These are phyloP conservation scores for Fonsecaea monophora DNA, from an alignment of 2,329 filamentous ascomycete species.

Conservation along the genomic window DNA sequence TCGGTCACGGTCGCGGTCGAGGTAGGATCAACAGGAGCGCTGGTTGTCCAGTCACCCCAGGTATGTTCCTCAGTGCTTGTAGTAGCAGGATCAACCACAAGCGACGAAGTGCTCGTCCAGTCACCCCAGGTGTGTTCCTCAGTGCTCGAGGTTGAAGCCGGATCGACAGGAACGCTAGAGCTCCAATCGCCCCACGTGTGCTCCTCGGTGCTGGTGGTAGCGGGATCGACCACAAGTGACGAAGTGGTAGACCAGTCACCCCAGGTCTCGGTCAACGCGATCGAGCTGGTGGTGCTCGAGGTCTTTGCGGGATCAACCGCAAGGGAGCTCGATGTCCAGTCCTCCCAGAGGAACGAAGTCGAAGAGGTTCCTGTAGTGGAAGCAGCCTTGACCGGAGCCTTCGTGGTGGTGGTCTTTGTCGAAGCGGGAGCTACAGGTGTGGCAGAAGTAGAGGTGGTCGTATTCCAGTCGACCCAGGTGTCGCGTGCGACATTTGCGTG, in stretches of 20 bases:
- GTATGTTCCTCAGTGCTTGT: constrained; percentile 45
- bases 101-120: constrained; percentile 24
- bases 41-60: constrained; percentile 27
- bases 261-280: constrained; percentile 65
- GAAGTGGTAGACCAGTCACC: constrained; percentile 55
- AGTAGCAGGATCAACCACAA: constrained; percentile 18
- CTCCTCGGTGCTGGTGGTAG: constrained; percentile 48
- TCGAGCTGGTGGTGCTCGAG: constrained; percentile 45
- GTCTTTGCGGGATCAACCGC: constrained; percentile 54
- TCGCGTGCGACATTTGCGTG: constrained; percentile 40
- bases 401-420: constrained; percentile 41
- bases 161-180: no score
- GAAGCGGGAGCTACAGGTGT: constrained; percentile 68
- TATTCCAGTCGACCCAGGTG: constrained; percentile 38
- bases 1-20: constrained; percentile 53
- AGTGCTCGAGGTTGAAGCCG: neutral
- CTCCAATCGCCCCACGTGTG: neutral
- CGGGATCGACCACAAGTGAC: constrained; percentile 50
- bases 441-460: constrained; percentile 69
- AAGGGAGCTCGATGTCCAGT: constrained; percentile 67
- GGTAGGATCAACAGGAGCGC: constrained; percentile 13
- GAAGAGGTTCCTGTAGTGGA: constrained; percentile 63
- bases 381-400: constrained; percentile 71
- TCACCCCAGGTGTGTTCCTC: constrained; percentile 27
- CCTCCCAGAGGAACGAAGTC: constrained; percentile 67